These are phyloP conservation scores for Phaeophleospora eucalypticola DNA, from an alignment of 2,329 filamentous ascomycete genomes.

Conservation along the genomic window DNA sequence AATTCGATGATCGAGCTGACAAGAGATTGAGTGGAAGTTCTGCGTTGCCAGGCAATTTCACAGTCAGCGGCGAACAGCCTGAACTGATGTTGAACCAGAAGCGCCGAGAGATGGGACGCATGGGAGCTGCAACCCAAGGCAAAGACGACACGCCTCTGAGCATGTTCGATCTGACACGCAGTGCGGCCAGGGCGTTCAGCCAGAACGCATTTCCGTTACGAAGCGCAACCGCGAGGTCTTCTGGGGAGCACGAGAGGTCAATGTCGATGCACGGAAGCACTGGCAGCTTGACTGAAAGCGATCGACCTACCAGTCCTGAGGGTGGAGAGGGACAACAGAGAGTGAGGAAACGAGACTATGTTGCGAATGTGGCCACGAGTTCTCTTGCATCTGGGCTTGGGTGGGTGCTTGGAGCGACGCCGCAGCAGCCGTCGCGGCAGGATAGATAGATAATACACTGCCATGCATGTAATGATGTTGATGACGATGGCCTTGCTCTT, in stretches of 20 bases:
- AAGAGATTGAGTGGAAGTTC: slow-evolving; percentile 31
- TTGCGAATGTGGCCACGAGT: slow-evolving; percentile 61
- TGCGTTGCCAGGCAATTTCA: slow-evolving; percentile 44
- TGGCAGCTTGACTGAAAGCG: slow-evolving; percentile 22
- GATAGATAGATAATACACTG: slow-evolving; percentile 3
- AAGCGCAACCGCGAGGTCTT: slow-evolving; percentile 8
- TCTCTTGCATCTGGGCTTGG: slow-evolving; percentile 60
- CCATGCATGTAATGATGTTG: no score
- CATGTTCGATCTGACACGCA: slow-evolving; percentile 50
- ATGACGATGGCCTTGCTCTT: no score
- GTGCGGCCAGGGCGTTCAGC: slow-evolving; percentile 45
- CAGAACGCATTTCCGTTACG: slow-evolving; percentile 45
- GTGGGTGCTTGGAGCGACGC: slow-evolving; percentile 57
- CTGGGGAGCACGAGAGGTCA: slow-evolving; percentile 11
- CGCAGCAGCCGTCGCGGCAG: slow-evolving; percentile 13
- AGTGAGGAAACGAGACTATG: slow-evolving; percentile 68
- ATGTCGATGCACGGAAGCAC: slow-evolving; percentile 21
- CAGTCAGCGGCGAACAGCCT: slow-evolving; percentile 32
- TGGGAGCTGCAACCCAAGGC: slow-evolving; percentile 24
- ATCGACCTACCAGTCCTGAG: slow-evolving; percentile 20
- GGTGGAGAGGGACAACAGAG: slow-evolving; percentile 35
- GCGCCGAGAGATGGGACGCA: slow-evolving; percentile 37
- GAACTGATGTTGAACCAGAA: slow-evolving; percentile 37
- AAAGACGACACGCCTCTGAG: slow-evolving; percentile 50
- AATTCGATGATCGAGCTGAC: slow-evolving; percentile 65